phyloP scores from a whole-genome alignment of 1,284 basidiomycete species.

The Ustanciosporium gigantosporum region DNA sequence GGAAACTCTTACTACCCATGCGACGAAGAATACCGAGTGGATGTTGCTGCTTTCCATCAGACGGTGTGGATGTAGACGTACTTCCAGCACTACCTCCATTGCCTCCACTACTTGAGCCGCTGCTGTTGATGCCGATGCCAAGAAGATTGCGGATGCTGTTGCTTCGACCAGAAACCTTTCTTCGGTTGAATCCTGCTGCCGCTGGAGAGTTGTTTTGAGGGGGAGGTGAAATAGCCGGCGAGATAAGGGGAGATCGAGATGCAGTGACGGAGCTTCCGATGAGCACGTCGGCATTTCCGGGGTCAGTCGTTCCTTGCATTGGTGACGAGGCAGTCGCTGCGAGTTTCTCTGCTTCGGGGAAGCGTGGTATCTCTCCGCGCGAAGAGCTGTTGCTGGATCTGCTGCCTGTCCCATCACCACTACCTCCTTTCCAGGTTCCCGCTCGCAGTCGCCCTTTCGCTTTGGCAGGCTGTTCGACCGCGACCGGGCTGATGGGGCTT shows the following conservation, averaged over 20 bases:
- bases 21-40: constrained; percentile 25
- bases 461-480: too few relatives aligned
- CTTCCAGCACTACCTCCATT: not conserved
- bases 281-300: too few relatives aligned
- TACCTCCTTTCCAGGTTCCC: not conserved
- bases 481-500: too few relatives aligned
- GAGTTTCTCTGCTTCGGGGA: too few relatives aligned
- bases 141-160: constrained; percentile 33
- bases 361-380: too few relatives aligned
- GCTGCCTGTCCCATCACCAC: not conserved
- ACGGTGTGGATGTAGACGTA: not conserved
- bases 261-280: too few relatives aligned
- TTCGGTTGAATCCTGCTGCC: constrained; percentile 20
- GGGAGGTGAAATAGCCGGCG: too few relatives aligned
- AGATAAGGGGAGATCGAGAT: too few relatives aligned
- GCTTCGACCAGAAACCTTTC: constrained; percentile 36
- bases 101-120: not conserved
- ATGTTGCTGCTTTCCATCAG: not conserved
- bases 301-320: too few relatives aligned
- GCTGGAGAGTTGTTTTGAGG: too few relatives aligned
- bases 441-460: not conserved
- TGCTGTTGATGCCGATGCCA: constrained; percentile 1
- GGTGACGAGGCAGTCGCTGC: too few relatives aligned
- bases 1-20: constrained; percentile 37
- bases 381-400: too few relatives aligned